A percentile compares a stretch with the other conserved stretches of the same genome.
phyloP scores from a whole-genome alignment of 208 protist species.

The Leishmania arabica region DNA sequence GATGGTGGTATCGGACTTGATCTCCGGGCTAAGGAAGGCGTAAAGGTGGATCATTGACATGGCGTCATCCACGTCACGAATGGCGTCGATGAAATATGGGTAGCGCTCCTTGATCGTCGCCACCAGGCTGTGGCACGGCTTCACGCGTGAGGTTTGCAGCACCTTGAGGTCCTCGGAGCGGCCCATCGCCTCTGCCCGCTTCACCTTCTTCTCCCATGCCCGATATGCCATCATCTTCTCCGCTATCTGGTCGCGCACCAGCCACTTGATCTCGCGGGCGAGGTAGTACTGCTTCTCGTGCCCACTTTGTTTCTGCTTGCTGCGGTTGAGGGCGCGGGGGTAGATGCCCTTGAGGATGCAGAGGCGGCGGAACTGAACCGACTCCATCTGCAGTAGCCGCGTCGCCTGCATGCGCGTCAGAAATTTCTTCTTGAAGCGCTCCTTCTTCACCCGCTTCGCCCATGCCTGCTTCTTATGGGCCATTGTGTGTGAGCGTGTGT shows the following conservation, averaged over 20 bases:
- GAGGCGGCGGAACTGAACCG: conserved; percentile 94
- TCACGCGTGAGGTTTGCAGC: conserved; percentile 57
- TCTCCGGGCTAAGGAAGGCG: conserved; percentile 86
- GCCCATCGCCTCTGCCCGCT: conserved; percentile 87
- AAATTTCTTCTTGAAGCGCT: conserved; percentile 94
- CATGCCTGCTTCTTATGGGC: conserved; percentile 86
- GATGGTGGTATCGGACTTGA: conserved; percentile 73
- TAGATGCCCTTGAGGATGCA: conserved; percentile 99
- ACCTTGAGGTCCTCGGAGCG: conserved; percentile 67
- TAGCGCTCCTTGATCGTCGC: conserved; percentile 97
- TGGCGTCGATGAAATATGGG: conserved; percentile 97
- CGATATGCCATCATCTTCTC: conserved; percentile 95
- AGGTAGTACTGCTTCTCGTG: conserved; percentile 98
- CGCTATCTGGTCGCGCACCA: conserved; percentile 96
- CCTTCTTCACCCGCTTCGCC: conserved; percentile 90
- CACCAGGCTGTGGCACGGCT: conserved; percentile 93
- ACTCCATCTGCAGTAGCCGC: conserved; percentile 93
- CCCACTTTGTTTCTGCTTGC: conserved; percentile 94
- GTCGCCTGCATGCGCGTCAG: conserved; percentile 94
- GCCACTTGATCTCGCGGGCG: conserved; percentile 97
- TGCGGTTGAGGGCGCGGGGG: conserved; percentile 96
- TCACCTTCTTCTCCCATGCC: conserved; percentile 93
- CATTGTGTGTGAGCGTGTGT: conserved; percentile 32
- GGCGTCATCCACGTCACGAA: conserved; percentile 97
- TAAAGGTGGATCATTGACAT: conserved; percentile 97